Conservation (phyloP, 139 green algal genomes). For the Trebouxia sp. region DNA sequence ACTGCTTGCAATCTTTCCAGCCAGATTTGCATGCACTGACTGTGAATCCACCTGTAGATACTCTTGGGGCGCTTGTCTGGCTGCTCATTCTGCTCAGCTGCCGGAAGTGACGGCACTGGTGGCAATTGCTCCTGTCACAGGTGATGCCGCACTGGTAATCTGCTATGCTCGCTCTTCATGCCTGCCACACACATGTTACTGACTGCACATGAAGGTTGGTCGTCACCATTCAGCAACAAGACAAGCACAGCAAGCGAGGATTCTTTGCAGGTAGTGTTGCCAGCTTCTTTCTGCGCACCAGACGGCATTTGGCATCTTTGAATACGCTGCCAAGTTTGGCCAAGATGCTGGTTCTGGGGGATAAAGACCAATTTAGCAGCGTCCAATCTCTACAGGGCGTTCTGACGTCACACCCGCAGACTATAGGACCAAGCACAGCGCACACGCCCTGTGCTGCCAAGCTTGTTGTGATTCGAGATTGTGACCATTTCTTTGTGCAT, state of each 20-base stretch:
- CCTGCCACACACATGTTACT: too few species aligned
- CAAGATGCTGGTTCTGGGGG: constrained; percentile 5
- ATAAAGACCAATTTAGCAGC: constrained; percentile 11
- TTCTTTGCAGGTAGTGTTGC: constrained; percentile 8
- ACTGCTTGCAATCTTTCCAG: background rate
- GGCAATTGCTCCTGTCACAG: constrained; percentile 22
- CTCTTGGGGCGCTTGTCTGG: constrained; percentile 46
- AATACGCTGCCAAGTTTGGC: background rate
- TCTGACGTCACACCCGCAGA: background rate
- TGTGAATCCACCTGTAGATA: constrained; percentile 33
- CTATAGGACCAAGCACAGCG: background rate
- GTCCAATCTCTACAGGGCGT: background rate
- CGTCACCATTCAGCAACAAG: too few species aligned
- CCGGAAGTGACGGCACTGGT: constrained; percentile 31
- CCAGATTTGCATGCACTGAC: background rate
- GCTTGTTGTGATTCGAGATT: background rate
- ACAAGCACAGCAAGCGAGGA: too few species aligned
- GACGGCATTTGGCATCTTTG: background rate
- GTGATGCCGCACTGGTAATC: too few species aligned
- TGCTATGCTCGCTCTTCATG: too few species aligned
- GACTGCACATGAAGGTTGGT: too few species aligned
- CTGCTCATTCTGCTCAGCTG: constrained; percentile 35
- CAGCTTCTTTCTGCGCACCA: background rate
- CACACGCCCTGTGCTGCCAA: background rate
- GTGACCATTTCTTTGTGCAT: background rate